Evolutionary conservation across 2,329 filamentous ascomycete species (phyloP), one percentile per base, ranked within the genome.

Genomic region (Paracoccidioides brasiliensis): DNA sequence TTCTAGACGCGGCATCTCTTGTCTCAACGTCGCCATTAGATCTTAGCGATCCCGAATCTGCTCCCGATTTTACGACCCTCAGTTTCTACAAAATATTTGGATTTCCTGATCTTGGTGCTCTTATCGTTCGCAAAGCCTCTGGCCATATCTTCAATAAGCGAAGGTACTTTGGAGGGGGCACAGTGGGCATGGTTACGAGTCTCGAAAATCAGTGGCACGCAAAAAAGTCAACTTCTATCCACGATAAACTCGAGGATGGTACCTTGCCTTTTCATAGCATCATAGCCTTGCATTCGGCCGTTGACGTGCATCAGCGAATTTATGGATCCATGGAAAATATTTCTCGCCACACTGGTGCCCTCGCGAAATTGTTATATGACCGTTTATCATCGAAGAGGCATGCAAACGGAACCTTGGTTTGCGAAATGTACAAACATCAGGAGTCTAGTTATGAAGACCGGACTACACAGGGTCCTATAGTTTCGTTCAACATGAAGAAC

Each of bases 61-160:
- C 85, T 0, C 87, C 91, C 0, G 91, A 97, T 67, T 97, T 97
- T 61, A 85, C 82, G 0, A 86, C 88, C 0, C 65, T 97, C 44
- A 96, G 90, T 69, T 83, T 97, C 60, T 94, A 96, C 74, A 98
- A 97, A 69, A 90, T 96, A n/a, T 97, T 97, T 68, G 91, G 93
- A 1, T 96, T 96, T 61, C 91, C 91, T 0, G 88, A 97, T 66
- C 75, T 97, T 1, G 91, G 91, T 1, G 90, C 84, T 1, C 72
- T 98, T 56, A 82, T 97, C 35, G 82, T 97, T 10, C 82, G 86
- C 44, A 90, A 88, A 62, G 77, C 80, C 37, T 80, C 86, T 10
- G 81, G 80, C 5, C 68, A 77, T 42, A 66, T 85, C 3, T 83
- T 95, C 49, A 74, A 79, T 37, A 74, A 76, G 44, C 81, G 89